These are phyloP conservation scores for Xylaria sp. DNA, from an alignment of 2,329 filamentous ascomycete genomes.

Conservation along the genomic window DNA sequence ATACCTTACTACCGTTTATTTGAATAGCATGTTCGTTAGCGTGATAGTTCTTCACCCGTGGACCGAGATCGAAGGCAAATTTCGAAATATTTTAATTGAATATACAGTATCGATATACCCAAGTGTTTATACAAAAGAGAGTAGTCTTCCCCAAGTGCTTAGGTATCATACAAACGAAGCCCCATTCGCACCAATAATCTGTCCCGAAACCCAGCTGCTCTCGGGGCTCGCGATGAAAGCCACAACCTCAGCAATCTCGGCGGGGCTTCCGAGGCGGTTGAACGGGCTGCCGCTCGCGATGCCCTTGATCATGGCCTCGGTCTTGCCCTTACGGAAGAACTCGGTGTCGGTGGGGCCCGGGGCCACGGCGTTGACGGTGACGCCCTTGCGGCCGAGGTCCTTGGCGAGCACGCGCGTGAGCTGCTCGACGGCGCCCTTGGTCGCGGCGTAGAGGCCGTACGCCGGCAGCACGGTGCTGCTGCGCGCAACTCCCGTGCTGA, in stretches of 20 bases:
- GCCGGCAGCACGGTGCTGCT: conserved; percentile 54
- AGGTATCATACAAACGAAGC: conserved; percentile 29
- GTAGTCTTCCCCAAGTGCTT: background rate
- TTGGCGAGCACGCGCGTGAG: conserved; percentile 65
- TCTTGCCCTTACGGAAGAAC: conserved; percentile 63
- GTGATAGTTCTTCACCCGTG: background rate
- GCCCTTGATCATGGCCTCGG: conserved; percentile 56
- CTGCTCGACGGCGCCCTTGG: conserved; percentile 70
- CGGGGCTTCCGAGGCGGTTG: conserved; percentile 58
- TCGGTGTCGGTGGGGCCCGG: conserved; percentile 66
- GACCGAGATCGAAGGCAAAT: too few relatives aligned
- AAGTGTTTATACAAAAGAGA: background rate
- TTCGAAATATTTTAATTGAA: background rate
- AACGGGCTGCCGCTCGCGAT: conserved; percentile 56
- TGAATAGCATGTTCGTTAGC: background rate
- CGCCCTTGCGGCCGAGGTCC: conserved; percentile 62
- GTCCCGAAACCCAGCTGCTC: conserved; percentile 34
- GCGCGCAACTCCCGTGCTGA: conserved; percentile 53
- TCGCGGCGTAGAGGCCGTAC: conserved; percentile 64
- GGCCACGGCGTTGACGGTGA: conserved; percentile 62
- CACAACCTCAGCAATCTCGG: conserved; percentile 61
- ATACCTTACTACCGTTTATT: background rate
- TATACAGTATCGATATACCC: background rate
- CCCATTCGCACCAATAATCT: conserved; percentile 36
- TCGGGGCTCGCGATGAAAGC: conserved; percentile 51